Evolutionary conservation across 2,329 filamentous ascomycete species (phyloP).

Genomic region (Immersiporthe knoxdaviesiana): DNA sequence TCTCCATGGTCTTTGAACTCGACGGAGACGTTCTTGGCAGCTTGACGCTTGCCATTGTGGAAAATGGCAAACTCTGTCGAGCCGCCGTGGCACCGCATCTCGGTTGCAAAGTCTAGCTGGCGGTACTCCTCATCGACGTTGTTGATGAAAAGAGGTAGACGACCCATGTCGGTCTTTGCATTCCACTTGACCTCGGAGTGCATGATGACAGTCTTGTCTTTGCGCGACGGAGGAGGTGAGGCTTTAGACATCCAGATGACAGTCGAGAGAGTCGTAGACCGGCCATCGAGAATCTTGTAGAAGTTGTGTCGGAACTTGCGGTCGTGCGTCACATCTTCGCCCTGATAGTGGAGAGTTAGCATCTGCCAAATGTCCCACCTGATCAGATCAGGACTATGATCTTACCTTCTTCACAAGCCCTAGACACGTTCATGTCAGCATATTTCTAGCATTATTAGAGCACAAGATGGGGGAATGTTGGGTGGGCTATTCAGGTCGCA

Average conservation of each 20-base stretch:
- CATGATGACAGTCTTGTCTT: constrained; percentile 10
- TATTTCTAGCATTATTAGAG: background rate
- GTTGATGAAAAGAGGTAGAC: constrained; percentile 22
- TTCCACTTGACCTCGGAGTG: constrained; percentile 29
- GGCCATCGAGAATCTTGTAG: background rate
- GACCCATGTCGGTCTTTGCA: constrained; percentile 11
- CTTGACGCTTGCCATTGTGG: constrained; percentile 27
- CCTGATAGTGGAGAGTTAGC: constrained; percentile 3
- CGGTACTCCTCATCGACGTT: background rate
- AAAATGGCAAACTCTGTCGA: constrained; percentile 29
- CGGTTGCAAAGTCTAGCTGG: constrained; percentile 17
- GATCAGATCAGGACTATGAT: background rate
- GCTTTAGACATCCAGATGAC: constrained; percentile 15
- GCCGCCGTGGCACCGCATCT: constrained; percentile 29
- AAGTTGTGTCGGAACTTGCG: background rate
- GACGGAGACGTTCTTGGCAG: constrained; percentile 27
- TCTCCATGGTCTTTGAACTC: constrained; percentile 19
- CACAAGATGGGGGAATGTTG: background rate
- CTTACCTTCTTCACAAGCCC: constrained; percentile 6
- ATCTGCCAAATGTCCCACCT: background rate
- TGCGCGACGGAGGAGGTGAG: background rate
- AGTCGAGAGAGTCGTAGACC: background rate
- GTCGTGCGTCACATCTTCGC: background rate
- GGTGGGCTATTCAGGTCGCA: background rate
- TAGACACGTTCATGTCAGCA: background rate